Conservation (phyloP, 2,329 filamentous ascomycete genomes). For the Colletotrichum viniferum region DNA sequence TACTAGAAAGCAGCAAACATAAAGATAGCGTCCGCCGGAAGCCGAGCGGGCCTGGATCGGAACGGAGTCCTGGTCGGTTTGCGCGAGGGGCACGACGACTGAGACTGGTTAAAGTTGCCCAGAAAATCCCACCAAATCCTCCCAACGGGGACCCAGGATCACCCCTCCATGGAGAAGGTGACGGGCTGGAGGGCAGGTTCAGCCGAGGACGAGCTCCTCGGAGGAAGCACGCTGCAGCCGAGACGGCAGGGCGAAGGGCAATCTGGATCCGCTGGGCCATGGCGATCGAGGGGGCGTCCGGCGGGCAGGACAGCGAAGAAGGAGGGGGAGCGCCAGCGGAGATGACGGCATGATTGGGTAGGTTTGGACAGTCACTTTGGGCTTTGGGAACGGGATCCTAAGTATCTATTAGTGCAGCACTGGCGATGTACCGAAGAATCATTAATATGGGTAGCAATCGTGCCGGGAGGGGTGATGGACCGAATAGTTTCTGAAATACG, state of each 20-base stretch:
- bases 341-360: conserved; percentile 16
- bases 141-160: conserved; percentile 1
- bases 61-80: not conserved
- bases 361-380: not conserved
- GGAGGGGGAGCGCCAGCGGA: not conserved
- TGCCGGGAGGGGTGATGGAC: not conserved
- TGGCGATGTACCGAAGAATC: not conserved
- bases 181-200: not conserved
- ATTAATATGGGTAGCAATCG: not conserved
- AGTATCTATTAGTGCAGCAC: not conserved
- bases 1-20: conserved; percentile 3
- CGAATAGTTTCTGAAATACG: not conserved
- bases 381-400: not conserved
- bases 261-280: conserved; percentile 14
- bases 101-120: conserved; percentile 6
- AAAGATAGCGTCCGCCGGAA: conserved; percentile 11
- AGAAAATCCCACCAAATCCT: not conserved
- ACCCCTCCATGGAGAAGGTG: not conserved
- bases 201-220: conserved; percentile 14
- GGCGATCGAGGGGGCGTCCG: conserved; percentile 1
- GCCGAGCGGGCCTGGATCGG: conserved; percentile 18
- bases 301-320: not conserved
- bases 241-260: not conserved
- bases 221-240: conserved; percentile 8
- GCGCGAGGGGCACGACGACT: not conserved